These are phyloP conservation scores for Blepharisma undulans DNA, from an alignment of 169 alveolate species.

Conservation along the genomic window DNA sequence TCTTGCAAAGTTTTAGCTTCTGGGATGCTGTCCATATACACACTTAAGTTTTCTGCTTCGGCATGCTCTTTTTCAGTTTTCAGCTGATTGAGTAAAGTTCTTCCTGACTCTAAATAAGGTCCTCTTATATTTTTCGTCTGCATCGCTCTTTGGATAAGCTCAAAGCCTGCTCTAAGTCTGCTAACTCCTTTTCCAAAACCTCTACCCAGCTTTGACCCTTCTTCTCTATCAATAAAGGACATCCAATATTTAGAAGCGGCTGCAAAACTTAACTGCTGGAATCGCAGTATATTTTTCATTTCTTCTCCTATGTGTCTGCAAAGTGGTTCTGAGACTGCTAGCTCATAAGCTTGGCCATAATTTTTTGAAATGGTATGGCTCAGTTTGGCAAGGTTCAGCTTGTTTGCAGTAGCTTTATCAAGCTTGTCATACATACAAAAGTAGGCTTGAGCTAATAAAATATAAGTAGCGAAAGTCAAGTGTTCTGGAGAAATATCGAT, in stretches of 20 bases:
- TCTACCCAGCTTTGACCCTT: constrained; percentile 7
- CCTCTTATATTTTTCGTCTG: constrained; percentile 26
- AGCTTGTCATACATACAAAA: constrained; percentile 16
- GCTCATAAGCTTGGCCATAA: not conserved
- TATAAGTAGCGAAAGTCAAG: not conserved
- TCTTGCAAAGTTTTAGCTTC: not conserved
- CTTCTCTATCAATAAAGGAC: constrained; percentile 20
- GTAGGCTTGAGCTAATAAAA: constrained; percentile 32
- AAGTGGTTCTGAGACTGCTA: not conserved
- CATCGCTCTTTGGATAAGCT: constrained; percentile 26
- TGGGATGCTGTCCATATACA: constrained; percentile 37
- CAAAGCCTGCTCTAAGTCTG: not conserved
- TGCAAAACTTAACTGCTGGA: not conserved
- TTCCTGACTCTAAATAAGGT: not conserved
- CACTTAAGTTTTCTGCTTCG: constrained; percentile 31
- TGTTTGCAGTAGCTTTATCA: not conserved
- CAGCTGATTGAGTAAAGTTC: not conserved
- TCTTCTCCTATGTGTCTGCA: constrained; percentile 1
- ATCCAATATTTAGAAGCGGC: constrained; percentile 15
- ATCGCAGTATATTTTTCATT: not conserved
- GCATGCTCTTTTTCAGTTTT: not conserved
- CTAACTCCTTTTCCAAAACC: constrained; percentile 38
- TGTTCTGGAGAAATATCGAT: constrained; percentile 21
- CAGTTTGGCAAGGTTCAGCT: constrained; percentile 34
- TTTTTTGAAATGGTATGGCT: not conserved